A percentile compares a stretch with the other conserved stretches of the same genome.
These are phyloP conservation scores for Rhizophagus sp. DNA, from an alignment of 192 early-diverging fungal genomes.

Conservation along the genomic window DNA sequence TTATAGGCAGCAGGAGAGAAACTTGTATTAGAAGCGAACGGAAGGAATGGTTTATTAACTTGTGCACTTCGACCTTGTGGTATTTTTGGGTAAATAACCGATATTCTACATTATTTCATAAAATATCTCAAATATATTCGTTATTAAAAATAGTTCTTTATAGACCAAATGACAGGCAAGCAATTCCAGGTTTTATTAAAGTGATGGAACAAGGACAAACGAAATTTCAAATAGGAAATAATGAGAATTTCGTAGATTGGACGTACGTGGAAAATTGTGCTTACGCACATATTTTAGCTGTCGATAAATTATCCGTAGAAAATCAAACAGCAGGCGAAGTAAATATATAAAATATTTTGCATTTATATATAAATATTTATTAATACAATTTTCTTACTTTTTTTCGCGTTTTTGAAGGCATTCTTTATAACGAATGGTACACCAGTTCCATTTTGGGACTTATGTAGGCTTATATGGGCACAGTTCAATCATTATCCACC, in stretches of 20 bases:
- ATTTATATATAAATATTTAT: constrained; percentile 12
- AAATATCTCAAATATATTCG: no score
- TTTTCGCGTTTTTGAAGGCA: constrained; percentile 37
- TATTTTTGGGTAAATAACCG: constrained; percentile 66
- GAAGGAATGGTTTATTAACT: constrained; percentile 62
- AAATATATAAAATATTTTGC: constrained; percentile 27
- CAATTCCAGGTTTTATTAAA: constrained; percentile 65
- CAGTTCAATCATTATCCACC: constrained; percentile 60
- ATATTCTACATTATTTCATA: neutral
- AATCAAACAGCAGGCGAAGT: constrained; percentile 46
- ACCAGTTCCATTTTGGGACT: constrained; percentile 89
- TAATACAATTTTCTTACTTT: constrained; percentile 24
- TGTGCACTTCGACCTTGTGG: constrained; percentile 83
- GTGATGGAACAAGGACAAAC: constrained; percentile 62
- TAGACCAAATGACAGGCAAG: constrained; percentile 75
- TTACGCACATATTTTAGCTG: constrained; percentile 86
- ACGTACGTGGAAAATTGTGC: constrained; percentile 96
- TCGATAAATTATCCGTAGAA: constrained; percentile 59
- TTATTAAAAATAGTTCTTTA: neutral
- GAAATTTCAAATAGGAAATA: constrained; percentile 82
- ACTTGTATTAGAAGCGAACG: constrained; percentile 76
- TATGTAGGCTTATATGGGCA: constrained; percentile 70
- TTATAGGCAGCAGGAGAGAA: constrained; percentile 55
- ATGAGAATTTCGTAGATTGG: constrained; percentile 82
- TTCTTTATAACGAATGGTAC: constrained; percentile 93